These are phyloP conservation scores for Artemisia princeps DNA, from an alignment of 140 eudicot genomes.

Conservation along the genomic window DNA sequence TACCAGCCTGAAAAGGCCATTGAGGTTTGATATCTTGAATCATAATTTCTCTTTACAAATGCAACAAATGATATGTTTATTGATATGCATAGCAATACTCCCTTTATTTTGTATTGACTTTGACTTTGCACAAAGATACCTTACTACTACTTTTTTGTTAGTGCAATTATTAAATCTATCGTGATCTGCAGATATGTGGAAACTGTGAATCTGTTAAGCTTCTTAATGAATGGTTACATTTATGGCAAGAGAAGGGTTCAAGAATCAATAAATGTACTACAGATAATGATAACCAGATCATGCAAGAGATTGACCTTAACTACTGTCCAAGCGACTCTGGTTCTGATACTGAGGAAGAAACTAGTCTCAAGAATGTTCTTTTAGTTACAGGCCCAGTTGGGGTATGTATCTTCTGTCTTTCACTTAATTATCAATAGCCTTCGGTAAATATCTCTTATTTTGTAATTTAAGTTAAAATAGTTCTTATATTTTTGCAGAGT, in stretches of 20 bases:
- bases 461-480: conserved; percentile 9
- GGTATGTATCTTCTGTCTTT: conserved; percentile 40
- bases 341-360: conserved; percentile 46
- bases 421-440: background rate
- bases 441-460: background rate
- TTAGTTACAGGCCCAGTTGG: conserved; percentile 95
- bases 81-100: background rate
- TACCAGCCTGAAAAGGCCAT: conserved; percentile 76
- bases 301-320: conserved; percentile 34
- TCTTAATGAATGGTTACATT: conserved; percentile 75
- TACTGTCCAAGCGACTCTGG: conserved; percentile 49
- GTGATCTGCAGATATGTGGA: conserved; percentile 76
- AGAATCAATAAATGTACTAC: conserved; percentile 31
- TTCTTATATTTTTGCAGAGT: conserved; percentile 44
- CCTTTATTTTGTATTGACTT: background rate
- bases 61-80: background rate
- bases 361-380: conserved; percentile 72
- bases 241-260: conserved; percentile 68
- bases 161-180: conserved; percentile 4
- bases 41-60: background rate
- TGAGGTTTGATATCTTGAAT: conserved; percentile 49
- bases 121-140: background rate
- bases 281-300: conserved; percentile 21
- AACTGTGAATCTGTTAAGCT: conserved; percentile 60
- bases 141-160: background rate